A percentile compares a stretch with the other conserved stretches of the same genome.
These are phyloP conservation scores for Fusarium foetens DNA, from an alignment of 2,329 filamentous ascomycete genomes.

Conservation along the genomic window DNA sequence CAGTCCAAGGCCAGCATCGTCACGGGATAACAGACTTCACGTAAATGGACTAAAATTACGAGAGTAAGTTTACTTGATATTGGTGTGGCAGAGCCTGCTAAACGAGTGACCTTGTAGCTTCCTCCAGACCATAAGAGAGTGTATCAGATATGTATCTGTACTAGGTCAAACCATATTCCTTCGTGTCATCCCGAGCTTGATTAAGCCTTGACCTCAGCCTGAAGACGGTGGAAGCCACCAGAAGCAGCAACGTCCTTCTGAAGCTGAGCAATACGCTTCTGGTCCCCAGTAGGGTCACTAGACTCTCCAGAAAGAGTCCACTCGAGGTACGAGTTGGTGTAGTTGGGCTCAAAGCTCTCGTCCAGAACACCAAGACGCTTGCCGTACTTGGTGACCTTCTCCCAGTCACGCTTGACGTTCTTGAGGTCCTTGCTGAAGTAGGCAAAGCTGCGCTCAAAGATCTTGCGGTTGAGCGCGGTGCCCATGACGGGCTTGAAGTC, in stretches of 20 bases:
- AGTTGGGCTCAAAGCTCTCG: constrained; percentile 74
- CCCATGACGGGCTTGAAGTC: constrained; percentile 78
- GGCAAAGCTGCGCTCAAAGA: constrained; percentile 81
- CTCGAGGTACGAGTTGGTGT: constrained; percentile 75
- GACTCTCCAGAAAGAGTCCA: constrained; percentile 75
- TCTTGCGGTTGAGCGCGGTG: constrained; percentile 76
- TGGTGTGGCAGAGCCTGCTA: background rate
- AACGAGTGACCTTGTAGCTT: constrained; percentile 24
- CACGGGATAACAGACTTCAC: background rate
- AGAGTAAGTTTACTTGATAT: constrained; percentile 15
- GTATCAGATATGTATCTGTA: constrained; percentile 18
- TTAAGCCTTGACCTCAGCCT: constrained; percentile 35
- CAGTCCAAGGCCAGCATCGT: background rate
- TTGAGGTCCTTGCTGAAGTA: constrained; percentile 80
- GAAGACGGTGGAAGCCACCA: constrained; percentile 71
- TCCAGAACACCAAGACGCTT: constrained; percentile 76
- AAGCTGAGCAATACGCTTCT: constrained; percentile 77
- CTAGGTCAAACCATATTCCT: background rate
- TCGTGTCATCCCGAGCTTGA: background rate
- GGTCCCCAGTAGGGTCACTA: constrained; percentile 74
- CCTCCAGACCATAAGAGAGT: constrained; percentile 20
- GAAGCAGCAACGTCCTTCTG: constrained; percentile 72
- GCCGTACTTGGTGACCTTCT: constrained; percentile 80
- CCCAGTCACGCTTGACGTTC: constrained; percentile 80
- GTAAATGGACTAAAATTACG: background rate